phyloP scores from a whole-genome alignment of 2,329 filamentous ascomycete species.

The Cadophora gregata region DNA sequence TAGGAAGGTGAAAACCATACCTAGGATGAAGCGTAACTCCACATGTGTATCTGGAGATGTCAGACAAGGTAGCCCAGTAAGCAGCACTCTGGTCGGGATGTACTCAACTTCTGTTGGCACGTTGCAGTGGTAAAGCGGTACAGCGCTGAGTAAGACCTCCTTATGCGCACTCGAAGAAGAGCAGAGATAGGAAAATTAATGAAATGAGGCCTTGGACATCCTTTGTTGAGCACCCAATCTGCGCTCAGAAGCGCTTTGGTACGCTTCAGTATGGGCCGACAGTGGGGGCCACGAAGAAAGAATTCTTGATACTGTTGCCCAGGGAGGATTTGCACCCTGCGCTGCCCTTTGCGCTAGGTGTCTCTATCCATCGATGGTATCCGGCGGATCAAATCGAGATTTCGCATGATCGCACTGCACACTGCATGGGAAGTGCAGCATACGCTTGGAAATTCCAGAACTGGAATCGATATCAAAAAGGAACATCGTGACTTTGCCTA shows the following conservation, averaged over 20 bases:
- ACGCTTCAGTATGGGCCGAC: constrained; percentile 6
- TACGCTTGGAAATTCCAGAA: neutral
- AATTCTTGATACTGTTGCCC: neutral
- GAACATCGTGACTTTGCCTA: constrained; percentile 9
- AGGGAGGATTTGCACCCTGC: neutral
- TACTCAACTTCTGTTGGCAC: neutral
- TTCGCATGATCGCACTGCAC: neutral
- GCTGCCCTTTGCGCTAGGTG: neutral
- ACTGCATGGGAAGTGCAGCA: neutral
- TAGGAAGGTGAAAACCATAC: neutral
- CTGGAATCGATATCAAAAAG: constrained; percentile 18
- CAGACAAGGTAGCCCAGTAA: neutral
- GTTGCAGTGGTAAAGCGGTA: neutral
- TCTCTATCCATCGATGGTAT: neutral
- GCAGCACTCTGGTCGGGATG: neutral
- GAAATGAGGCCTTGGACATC: constrained; percentile 4
- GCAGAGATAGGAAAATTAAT: constrained; percentile 3
- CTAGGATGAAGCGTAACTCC: neutral
- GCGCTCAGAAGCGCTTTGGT: constrained; percentile 12
- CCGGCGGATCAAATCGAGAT: neutral
- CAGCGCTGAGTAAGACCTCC: constrained; percentile 5
- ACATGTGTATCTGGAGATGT: neutral
- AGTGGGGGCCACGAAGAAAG: constrained; percentile 6
- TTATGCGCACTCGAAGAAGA: neutral
- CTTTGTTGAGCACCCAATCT: neutral